phyloP scores from a whole-genome alignment of 1,139 yeast species.

The Starmera stellimalicola region DNA sequence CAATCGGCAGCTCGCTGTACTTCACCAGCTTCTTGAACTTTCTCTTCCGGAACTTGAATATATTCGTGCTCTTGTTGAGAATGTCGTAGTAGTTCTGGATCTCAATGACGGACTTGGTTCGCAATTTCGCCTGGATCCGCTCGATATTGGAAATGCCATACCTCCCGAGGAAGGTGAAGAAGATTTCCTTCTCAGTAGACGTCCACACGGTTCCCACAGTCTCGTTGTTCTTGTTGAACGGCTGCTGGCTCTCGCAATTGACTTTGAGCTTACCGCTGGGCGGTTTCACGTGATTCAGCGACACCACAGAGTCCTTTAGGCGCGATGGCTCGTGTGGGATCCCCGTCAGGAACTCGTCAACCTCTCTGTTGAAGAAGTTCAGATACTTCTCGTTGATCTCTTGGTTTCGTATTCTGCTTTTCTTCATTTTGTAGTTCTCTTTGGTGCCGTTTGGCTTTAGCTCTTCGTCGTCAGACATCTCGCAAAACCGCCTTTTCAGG shows the following conservation, averaged over 20 bases:
- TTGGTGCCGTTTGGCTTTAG: no score
- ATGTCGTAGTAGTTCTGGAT: constrained; percentile 28
- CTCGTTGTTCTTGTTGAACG: not conserved
- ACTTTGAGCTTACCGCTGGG: not conserved
- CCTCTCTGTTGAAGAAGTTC: constrained; percentile 3
- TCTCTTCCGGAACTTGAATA: constrained; percentile 15
- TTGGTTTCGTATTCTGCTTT: no score
- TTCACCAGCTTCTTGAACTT: constrained; percentile 13
- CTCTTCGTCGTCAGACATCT: no score
- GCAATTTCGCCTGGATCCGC: constrained; percentile 23
- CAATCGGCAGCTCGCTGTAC: constrained; percentile 32
- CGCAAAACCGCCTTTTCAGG: no score
- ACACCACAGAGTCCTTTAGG: not conserved
- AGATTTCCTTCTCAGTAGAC: constrained; percentile 21
- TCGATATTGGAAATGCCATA: constrained; percentile 31
- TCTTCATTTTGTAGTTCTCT: no score
- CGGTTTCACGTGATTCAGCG: not conserved
- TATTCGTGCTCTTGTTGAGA: constrained; percentile 19
- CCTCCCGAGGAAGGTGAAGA: constrained; percentile 25
- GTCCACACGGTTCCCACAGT: constrained; percentile 20
- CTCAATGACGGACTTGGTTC: constrained; percentile 27
- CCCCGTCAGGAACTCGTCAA: not conserved
- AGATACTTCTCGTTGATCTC: constrained; percentile 2
- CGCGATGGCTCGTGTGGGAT: not conserved
- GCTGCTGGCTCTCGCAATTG: not conserved